Evolutionary conservation across 2,329 filamentous ascomycete species (phyloP), one percentile per base, ranked within the genome.

Genomic region (Colletotrichum lindemuthianum): DNA sequence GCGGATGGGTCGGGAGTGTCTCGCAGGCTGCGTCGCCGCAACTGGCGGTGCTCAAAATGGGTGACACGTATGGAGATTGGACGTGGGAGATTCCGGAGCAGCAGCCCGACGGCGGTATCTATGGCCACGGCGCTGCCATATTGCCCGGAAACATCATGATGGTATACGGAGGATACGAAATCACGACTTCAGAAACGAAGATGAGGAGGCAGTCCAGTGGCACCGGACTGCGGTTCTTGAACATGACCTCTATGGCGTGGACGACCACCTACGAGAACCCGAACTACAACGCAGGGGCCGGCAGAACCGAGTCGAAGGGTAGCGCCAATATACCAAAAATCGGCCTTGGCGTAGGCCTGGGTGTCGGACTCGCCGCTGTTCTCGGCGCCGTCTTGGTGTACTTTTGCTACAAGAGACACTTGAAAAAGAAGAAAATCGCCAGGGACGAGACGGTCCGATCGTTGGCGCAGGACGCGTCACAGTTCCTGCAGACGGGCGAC

Each of bases 1-100:
- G 96, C 16, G 96, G 96, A 2, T 99, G 96, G 96, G 93, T 97
- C 5, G 95, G 94, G 4, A 89, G 96, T 71, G 83, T 91, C 0
- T 84, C 81, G 8, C 90, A 88, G 37, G 86, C 94, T 1, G 96
- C 96, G 0, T 82, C 89, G 36, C 96, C 96, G 1, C 93, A 97
- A 73, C 81, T 98, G 33, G 91, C 88, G 0, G 78, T 97, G 3
- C 80, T 98, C 3, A 82, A 92, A 63, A 82, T 97, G 61, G 92
- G 90, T 7, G 85, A 89, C 65, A 89, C 89, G 4, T 96, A 92
- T 72, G 91, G 89, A 8, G 82, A 86, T 37, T 95, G 92, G 92
- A 77, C 82, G 67, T 96, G 92, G 92, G 81, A 79, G 1, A 78
- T 91, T 1, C 91, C 92, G 0, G 72, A 78, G 0, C 72, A 80